phyloP scores from a whole-genome alignment of 768 basidiomycete genomes.

The Mycena chlorophos region DNA sequence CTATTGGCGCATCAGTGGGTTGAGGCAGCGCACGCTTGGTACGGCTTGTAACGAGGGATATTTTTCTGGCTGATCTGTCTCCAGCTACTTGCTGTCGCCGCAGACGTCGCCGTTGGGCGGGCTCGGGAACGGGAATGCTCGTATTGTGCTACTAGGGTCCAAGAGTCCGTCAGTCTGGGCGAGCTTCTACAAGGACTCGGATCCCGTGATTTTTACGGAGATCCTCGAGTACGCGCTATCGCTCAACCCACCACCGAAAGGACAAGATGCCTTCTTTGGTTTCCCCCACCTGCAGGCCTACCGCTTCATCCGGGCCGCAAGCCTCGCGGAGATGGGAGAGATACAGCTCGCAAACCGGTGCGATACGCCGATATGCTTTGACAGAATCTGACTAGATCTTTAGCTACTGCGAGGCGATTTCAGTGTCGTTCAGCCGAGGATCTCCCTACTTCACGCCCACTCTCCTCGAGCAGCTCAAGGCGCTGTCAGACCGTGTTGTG shows the following conservation, averaged over 20 bases:
- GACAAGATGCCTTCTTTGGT: conserved; percentile 83
- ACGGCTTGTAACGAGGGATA: conserved; percentile 24
- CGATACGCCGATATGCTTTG: conserved; percentile 10
- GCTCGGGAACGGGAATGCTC: conserved; percentile 61
- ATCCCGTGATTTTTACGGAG: conserved; percentile 84
- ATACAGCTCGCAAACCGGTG: conserved; percentile 76
- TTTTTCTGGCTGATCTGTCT: conserved; percentile 14
- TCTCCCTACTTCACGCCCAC: conserved; percentile 68
- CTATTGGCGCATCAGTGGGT: conserved; percentile 69
- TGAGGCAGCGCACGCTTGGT: conserved; percentile 94
- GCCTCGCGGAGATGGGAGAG: conserved; percentile 81
- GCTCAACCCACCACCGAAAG: conserved; percentile 68
- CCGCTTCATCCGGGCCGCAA: conserved; percentile 73
- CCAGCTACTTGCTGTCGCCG: conserved; percentile 83
- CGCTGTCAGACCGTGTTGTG: conserved; percentile 74
- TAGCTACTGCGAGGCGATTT: conserved; percentile 94
- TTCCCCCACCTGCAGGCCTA: conserved; percentile 87
- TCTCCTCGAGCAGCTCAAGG: conserved; percentile 74
- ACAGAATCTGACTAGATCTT: conserved; percentile 1
- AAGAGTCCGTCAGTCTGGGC: conserved; percentile 53
- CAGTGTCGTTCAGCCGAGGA: conserved; percentile 57
- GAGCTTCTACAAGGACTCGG: conserved; percentile 62
- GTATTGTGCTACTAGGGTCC: conserved; percentile 74
- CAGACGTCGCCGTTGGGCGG: conserved; percentile 76
- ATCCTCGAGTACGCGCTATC: conserved; percentile 89